Conservation (phyloP, 306 rosid genomes). For the Cucumis cinereus region DNA sequence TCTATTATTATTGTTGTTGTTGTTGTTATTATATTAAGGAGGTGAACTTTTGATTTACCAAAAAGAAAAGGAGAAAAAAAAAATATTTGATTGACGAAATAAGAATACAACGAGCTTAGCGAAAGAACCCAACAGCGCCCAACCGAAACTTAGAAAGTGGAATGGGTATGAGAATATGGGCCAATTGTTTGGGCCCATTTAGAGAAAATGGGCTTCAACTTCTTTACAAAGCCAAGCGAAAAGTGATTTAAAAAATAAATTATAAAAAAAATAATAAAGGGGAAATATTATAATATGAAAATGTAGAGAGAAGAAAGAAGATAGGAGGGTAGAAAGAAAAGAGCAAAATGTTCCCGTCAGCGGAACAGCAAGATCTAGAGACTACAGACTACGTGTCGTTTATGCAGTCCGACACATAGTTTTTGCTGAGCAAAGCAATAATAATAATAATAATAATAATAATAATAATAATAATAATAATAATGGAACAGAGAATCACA, state of each 20-base stretch:
- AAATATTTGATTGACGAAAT: too few species aligned
- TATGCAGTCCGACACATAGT: not conserved
- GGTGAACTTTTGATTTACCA: too few species aligned
- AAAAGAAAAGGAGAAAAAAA: too few species aligned
- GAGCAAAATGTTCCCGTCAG: not conserved
- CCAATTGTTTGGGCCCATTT: not conserved
- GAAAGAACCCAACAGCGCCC: not conserved
- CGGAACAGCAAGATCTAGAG: constrained; percentile 3
- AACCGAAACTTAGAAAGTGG: not conserved
- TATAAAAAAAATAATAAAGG: too few species aligned
- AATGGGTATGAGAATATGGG: not conserved
- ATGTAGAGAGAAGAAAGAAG: not conserved
- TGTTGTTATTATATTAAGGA: too few species aligned
- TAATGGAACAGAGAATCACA: not conserved
- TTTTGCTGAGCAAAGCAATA: not conserved
- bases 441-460: not conserved
- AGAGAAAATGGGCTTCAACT: not conserved
- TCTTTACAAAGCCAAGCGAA: too few species aligned
- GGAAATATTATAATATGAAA: too few species aligned
- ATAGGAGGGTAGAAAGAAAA: not conserved
- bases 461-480: too few species aligned
- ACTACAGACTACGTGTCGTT: not conserved
- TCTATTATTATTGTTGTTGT: too few species aligned
- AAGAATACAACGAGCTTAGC: not conserved
- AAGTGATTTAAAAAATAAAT: too few species aligned